Evolutionary conservation across 352 stramenopile species (phyloP), one percentile per base, ranked within the genome.

Genomic region (Globisporangium camurandrum): DNA sequence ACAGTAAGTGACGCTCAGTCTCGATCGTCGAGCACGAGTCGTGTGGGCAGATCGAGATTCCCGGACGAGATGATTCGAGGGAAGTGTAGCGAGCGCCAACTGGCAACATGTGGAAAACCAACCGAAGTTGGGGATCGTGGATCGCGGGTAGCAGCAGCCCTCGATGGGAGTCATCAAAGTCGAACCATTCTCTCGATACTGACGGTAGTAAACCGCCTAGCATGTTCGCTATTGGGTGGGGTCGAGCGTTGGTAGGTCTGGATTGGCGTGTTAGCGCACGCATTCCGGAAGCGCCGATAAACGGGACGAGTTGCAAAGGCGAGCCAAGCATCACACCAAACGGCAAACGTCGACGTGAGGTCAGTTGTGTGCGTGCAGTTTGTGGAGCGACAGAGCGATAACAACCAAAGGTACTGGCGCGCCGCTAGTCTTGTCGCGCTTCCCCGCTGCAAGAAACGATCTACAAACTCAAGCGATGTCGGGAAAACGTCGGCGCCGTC

Each of bases 1-100:
- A 38, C 24, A 49, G 38, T 16, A 49, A 20, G 31, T 49, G 23
- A 11, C 26, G 23, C 44, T 49, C 44, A 5, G 44, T 49, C 31
- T 49, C 44, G 7, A 20, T 27, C n/a, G 23, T 27, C 16, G 7
- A 3, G 44, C 44, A 49, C 31, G 24, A 24, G 4, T 24, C 19
- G 23, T 3, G 7, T 31, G 44, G 22, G n/a, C 44, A 37, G 44
- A 16, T 19, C 24, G 38, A 4, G 44, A 49, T 49, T 7, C 30
- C 26, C 19, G 44, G 44, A 4, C 24, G 40, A 9, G 14, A 12
- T 9, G 10, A n/a, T 11, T 30, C 14, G 22, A 46, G 24, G n/a
- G 26, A 46, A 12, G 4, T 27, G 40, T 27, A 46, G 10, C 40
- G 22, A 11, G 7, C n/a, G 7, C 40, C 22, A 14, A 46, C 40